Evolutionary conservation across 2,329 filamentous ascomycete species (phyloP), one percentile per base, ranked within the genome.

Genomic region (Alternaria infectoria): DNA sequence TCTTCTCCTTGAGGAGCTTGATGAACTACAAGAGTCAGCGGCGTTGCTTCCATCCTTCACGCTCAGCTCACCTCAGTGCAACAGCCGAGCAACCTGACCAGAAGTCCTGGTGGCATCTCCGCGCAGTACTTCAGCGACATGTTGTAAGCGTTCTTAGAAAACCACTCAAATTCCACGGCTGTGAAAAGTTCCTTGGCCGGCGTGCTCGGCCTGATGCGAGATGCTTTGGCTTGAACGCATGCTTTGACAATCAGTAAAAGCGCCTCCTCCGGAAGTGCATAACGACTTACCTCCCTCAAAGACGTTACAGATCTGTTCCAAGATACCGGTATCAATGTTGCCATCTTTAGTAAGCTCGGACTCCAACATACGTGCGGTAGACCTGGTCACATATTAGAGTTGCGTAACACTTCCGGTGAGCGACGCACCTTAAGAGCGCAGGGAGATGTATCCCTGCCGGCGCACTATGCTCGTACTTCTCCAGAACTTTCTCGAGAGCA

Each of bases 111-210:
- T 23, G 86, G 76, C 84, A 90, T 90, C 1, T 86, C 82, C 2
- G 84, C 83, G 68, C 85, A 86, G 61, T 90, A 83, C 64, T 89
- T 88, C 5, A 95, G 79, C 0, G 89, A 90, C 7, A 93, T 77
- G 68, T 96, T 96, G 81, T 96, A 97, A 1, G 91, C 86, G 66
- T 92, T 95, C 66, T 90, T 90, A 40, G 90, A 90, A 75, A 97
- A 94, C 93, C 93, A 97, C 69, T 94, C 86, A 4, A 96, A 83
- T 70, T 97, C 93, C 4, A 83, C 77, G 0, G 85, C 61, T 1
- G 85, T 87, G 73, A 93, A 93, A 1, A 72, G 56, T 45, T 77
- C 69, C 23, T 76, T 70, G 0, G 85, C 61, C 1, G 85, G 59
- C 30, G 59, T 74, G 83, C 61, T 65, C 80, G 86, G 30, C 80